Percentiles rank a stretch among this genome's conserved stretches.
These are phyloP conservation scores for Skeletonema menzelii DNA, from an alignment of 108 stramenopile genomes.

Conservation along the genomic window DNA sequence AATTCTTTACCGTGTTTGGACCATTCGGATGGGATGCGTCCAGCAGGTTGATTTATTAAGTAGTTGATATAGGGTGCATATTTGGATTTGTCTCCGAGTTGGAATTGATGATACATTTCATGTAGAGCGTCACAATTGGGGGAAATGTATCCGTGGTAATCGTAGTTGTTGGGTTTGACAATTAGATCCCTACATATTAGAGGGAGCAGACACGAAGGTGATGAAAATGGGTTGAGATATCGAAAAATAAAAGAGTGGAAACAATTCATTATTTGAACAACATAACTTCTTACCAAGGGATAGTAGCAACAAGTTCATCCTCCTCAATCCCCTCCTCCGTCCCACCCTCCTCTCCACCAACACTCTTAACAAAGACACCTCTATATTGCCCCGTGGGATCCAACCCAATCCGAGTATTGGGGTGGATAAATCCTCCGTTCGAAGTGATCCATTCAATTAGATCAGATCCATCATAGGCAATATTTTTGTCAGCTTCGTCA, in stretches of 20 bases:
- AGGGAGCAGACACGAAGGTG: background rate
- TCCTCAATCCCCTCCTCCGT: conserved; percentile 18
- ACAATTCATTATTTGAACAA: background rate
- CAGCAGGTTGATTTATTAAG: conserved; percentile 49
- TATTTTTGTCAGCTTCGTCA: conserved; percentile 23
- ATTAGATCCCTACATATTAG: conserved; percentile 33
- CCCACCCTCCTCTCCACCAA: conserved; percentile 17
- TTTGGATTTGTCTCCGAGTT: conserved; percentile 49
- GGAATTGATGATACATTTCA: conserved; percentile 40
- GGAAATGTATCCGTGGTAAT: background rate
- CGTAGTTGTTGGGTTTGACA: conserved; percentile 39
- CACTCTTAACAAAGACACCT: conserved; percentile 44
- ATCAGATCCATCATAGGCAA: conserved; percentile 38
- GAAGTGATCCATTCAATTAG: conserved; percentile 38
- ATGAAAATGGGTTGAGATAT: background rate
- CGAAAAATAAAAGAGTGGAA: background rate
- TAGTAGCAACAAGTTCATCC: conserved; percentile 34
- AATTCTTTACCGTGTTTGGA: conserved; percentile 44
- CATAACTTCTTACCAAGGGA: conserved; percentile 33
- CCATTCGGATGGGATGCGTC: conserved; percentile 54
- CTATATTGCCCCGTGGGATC: conserved; percentile 45
- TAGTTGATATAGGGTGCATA: conserved; percentile 76
- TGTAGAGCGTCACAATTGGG: conserved; percentile 4
- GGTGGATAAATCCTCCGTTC: conserved; percentile 44
- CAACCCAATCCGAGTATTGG: conserved; percentile 41